These are phyloP conservation scores for Verruconis gallopava DNA, from an alignment of 2,329 filamentous ascomycete species.

Conservation along the genomic window DNA sequence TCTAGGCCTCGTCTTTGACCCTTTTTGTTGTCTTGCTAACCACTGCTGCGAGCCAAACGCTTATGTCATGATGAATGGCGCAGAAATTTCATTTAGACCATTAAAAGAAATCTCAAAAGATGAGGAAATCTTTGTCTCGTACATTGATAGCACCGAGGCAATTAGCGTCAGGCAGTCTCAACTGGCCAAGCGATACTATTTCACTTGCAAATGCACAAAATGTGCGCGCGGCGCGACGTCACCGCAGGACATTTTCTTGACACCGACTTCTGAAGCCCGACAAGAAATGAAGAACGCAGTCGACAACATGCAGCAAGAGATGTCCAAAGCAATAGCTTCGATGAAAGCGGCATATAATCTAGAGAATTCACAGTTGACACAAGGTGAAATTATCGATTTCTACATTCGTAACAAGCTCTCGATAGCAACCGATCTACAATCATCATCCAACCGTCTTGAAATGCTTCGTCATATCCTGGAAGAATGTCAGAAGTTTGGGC, in stretches of 20 bases:
- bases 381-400: no score
- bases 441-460: conserved; percentile 14
- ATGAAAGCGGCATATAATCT: no score
- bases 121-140: conserved; percentile 49
- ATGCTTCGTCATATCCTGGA: conserved; percentile 13
- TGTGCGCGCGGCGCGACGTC: conserved; percentile 28
- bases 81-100: conserved; percentile 37
- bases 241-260: conserved; percentile 30
- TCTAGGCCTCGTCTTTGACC: conserved; percentile 46
- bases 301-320: conserved; percentile 13
- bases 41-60: conserved; percentile 51
- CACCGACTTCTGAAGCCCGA: conserved; percentile 18
- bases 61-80: conserved; percentile 43
- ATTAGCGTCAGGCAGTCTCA: conserved; percentile 38
- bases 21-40: conserved; percentile 41
- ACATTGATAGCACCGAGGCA: conserved; percentile 44
- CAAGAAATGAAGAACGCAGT: conserved; percentile 15
- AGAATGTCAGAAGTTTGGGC: conserved; percentile 24
- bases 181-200: conserved; percentile 43
- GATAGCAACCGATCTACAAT: no score
- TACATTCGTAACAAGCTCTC: no score
- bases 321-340: no score
- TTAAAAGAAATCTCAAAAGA: conserved; percentile 38
- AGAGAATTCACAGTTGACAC: no score
- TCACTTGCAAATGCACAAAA: conserved; percentile 42